These are phyloP conservation scores for Aspergillus cavernicola DNA, from an alignment of 495 filamentous ascomycete species.

Conservation along the genomic window DNA sequence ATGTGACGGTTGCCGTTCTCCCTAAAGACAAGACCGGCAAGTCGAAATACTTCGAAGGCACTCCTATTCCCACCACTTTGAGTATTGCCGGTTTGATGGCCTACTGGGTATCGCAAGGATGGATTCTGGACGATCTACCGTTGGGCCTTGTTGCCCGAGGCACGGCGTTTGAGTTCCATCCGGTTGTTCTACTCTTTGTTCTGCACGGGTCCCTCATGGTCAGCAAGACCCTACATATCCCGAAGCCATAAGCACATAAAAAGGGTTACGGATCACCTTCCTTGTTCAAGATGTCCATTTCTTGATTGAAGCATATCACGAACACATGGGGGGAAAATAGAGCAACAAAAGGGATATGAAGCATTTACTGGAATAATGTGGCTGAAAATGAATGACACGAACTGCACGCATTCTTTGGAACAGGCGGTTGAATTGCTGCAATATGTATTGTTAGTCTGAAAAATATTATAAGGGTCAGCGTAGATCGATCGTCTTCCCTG, in stretches of 20 bases:
- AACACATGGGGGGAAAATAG: constrained; percentile 18
- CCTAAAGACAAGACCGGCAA: constrained; percentile 92
- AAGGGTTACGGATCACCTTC: constrained; percentile 7
- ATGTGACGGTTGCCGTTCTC: constrained; percentile 82
- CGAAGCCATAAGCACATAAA: constrained; percentile 70
- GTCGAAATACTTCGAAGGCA: constrained; percentile 92
- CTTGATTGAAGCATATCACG: constrained; percentile 17
- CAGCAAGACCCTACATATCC: constrained; percentile 89
- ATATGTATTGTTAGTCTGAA: constrained; percentile 1
- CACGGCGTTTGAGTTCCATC: constrained; percentile 79
- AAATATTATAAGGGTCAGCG: not conserved
- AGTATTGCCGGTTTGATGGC: constrained; percentile 80
- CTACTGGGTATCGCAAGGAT: constrained; percentile 79
- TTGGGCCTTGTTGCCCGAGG: constrained; percentile 61
- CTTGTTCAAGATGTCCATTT: constrained; percentile 7
- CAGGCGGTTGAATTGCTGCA: constrained; percentile 1
- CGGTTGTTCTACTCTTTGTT: constrained; percentile 77
- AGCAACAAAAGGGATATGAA: constrained; percentile 13
- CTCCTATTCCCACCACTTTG: constrained; percentile 88
- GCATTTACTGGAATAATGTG: constrained; percentile 17
- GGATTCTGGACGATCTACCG: constrained; percentile 73
- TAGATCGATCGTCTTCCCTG: too few species aligned
- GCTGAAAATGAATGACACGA: constrained; percentile 19
- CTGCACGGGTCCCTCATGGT: constrained; percentile 88
- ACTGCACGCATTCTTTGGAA: constrained; percentile 16